Percentiles rank a stretch among this genome's conserved stretches.
phyloP scores from a whole-genome alignment of 148 eudicot species.

The Nyssa sinensis region DNA sequence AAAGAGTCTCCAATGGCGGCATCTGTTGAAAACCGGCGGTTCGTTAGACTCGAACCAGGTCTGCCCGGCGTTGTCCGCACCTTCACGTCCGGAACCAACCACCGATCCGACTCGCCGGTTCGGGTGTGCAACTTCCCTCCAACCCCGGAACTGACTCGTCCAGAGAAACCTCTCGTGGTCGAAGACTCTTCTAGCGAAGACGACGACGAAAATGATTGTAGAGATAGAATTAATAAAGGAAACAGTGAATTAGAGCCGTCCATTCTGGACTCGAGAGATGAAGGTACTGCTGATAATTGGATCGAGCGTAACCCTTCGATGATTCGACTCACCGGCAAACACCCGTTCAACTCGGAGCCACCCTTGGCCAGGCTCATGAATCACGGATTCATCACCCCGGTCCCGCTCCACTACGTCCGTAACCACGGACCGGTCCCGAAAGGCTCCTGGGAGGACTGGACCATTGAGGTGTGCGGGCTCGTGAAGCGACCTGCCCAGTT shows the following conservation, averaged over 20 bases:
- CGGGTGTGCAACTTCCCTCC: conserved; percentile 33
- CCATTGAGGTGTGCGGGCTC: conserved; percentile 71
- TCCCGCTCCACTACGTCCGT: conserved; percentile 87
- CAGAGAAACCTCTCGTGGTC: conserved; percentile 1
- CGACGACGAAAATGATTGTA: conserved; percentile 34
- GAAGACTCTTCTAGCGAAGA: conserved; percentile 35
- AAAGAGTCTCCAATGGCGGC: conserved; percentile 55
- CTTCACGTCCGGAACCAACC: conserved; percentile 29
- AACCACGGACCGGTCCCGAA: conserved; percentile 88
- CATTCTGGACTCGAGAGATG: conserved; percentile 53
- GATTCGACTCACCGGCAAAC: conserved; percentile 93
- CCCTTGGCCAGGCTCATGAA: conserved; percentile 81
- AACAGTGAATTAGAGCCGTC: conserved; percentile 62
- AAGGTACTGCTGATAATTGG: conserved; percentile 83
- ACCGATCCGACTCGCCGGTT: conserved; percentile 53
- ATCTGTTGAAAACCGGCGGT: conserved; percentile 71
- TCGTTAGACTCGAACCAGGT: conserved; percentile 32
- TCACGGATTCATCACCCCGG: conserved; percentile 94
- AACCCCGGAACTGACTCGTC: conserved; percentile 1
- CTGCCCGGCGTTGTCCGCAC: conserved; percentile 32
- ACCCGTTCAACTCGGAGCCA: conserved; percentile 93
- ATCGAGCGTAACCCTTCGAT: conserved; percentile 62
- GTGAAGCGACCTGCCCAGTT: conserved; percentile 55
- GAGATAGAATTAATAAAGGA: conserved; percentile 39
- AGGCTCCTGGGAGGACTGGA: conserved; percentile 72